These are phyloP conservation scores for Astrephomene gubernaculifera DNA, from an alignment of 139 green algal genomes.

Conservation along the genomic window DNA sequence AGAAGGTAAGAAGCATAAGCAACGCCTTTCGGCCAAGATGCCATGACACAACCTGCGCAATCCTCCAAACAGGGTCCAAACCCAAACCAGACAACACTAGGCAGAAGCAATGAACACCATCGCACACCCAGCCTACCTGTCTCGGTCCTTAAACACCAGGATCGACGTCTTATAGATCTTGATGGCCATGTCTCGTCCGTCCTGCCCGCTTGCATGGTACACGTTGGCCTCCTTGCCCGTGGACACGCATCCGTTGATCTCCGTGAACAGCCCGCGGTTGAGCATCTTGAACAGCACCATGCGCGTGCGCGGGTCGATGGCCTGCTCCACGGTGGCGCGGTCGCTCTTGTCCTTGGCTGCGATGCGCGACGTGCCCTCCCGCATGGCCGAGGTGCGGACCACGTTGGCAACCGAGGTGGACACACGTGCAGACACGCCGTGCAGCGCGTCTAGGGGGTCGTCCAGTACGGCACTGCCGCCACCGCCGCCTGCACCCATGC, in stretches of 20 bases:
- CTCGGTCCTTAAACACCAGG: slow-evolving; percentile 96
- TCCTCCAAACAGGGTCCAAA: too few species aligned
- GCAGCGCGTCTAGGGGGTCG: slow-evolving; percentile 66
- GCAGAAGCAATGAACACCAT: too few species aligned
- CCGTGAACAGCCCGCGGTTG: slow-evolving; percentile 84
- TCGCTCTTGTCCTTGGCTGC: slow-evolving; percentile 83
- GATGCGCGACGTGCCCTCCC: slow-evolving; percentile 21
- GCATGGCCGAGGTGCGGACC: slow-evolving; percentile 48
- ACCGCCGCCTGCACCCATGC: slow-evolving; percentile 17
- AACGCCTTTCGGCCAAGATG: too few species aligned
- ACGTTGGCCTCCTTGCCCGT: slow-evolving; percentile 99
- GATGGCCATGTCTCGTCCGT: slow-evolving; percentile 88
- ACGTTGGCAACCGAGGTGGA: slow-evolving; percentile 55
- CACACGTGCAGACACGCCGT: slow-evolving; percentile 50
- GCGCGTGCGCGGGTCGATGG: slow-evolving; percentile 93
- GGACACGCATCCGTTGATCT: slow-evolving; percentile 95
- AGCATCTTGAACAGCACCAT: slow-evolving; percentile 99
- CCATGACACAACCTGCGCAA: too few species aligned
- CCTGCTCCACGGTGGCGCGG: slow-evolving; percentile 93
- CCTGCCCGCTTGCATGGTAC: slow-evolving; percentile 84
- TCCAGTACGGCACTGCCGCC: slow-evolving; percentile 44
- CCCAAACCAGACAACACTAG: too few species aligned
- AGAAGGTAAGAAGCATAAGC: too few species aligned
- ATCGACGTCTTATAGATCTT: slow-evolving; percentile 99
- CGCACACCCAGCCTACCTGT: slow-evolving; percentile 85